Conservation (phyloP, 495 filamentous ascomycete genomes). For the Daldinia concentrica region DNA sequence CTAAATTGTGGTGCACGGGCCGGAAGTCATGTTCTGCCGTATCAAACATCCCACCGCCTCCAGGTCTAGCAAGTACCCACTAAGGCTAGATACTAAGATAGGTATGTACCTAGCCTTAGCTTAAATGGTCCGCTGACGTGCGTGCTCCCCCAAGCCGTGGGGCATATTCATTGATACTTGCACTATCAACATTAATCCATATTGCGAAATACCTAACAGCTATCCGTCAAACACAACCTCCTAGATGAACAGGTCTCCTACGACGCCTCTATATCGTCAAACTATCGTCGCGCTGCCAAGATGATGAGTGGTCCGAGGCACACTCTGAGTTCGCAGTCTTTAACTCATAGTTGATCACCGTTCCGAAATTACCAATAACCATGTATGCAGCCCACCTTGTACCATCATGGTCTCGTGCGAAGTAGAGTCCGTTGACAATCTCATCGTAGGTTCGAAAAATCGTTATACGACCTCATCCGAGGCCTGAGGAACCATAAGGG, state of each 20-base stretch:
- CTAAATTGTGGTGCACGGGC: neutral
- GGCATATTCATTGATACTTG: conserved; percentile 3
- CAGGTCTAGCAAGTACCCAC: neutral
- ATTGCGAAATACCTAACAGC: neutral
- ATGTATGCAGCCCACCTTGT: conserved; percentile 38
- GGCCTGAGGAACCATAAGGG: conserved; percentile 94
- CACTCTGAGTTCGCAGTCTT: conserved; percentile 10
- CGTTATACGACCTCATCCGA: conserved; percentile 97
- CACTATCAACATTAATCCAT: neutral
- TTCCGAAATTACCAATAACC: conserved; percentile 29
- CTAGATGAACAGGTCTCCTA: conserved; percentile 15
- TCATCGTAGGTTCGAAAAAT: conserved; percentile 91
- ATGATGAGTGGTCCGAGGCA: conserved; percentile 31
- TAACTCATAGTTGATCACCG: conserved; percentile 28
- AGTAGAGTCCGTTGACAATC: conserved; percentile 5
- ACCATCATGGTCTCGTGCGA: neutral
- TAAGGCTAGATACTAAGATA: neutral
- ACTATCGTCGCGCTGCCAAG: conserved; percentile 21
- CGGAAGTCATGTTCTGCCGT: neutral
- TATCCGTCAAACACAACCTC: conserved; percentile 14
- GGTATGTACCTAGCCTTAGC: neutral
- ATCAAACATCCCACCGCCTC: neutral
- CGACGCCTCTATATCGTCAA: conserved; percentile 4
- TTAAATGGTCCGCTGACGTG: conserved; percentile 12
- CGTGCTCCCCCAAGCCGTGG: conserved; percentile 1